A percentile compares a stretch with the other conserved stretches of the same genome.
Evolutionary conservation across 1,284 basidiomycete genomes (phyloP).

Genomic region (Xerocomus nothofagi): DNA sequence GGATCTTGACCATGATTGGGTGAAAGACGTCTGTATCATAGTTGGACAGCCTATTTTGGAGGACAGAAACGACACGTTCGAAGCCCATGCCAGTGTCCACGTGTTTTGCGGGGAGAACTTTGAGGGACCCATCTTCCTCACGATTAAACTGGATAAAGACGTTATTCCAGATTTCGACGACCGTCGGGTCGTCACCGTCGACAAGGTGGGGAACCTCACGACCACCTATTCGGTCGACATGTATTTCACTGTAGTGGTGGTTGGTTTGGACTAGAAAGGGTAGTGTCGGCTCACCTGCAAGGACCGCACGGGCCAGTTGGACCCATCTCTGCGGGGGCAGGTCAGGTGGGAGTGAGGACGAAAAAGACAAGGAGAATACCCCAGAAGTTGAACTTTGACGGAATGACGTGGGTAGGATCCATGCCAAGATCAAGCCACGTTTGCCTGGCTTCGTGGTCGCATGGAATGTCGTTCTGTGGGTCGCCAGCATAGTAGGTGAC

Average conservation of each 20-base stretch:
- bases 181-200: conserved; percentile 93
- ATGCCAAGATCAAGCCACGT: conserved; percentile 89
- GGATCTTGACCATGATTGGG: conserved; percentile 88
- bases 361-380: conserved; percentile 91
- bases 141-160: conserved; percentile 99
- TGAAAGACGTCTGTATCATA: conserved; percentile 97
- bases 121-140: conserved; percentile 84
- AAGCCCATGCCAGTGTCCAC: conserved; percentile 99
- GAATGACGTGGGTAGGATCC: conserved; percentile 86
- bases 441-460: conserved; percentile 86
- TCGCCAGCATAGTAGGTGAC: conserved; percentile 99
- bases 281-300: conserved; percentile 62
- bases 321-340: conserved; percentile 80
- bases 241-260: conserved; percentile 72
- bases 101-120: conserved; percentile 86
- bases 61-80: conserved; percentile 92
- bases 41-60: conserved; percentile 92
- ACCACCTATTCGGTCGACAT: conserved; percentile 94
- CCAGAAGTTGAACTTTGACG: conserved; percentile 99
- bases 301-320: conserved; percentile 97
- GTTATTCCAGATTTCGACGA: conserved; percentile 99
- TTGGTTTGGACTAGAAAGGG: background rate
- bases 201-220: conserved; percentile 91
- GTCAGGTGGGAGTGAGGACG: conserved; percentile 13
- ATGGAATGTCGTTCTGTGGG: conserved; percentile 78